Percentiles rank a stretch among this genome's conserved stretches.
Conservation (phyloP, 208 protist species). For the Kentomonas sorsogonicus region DNA sequence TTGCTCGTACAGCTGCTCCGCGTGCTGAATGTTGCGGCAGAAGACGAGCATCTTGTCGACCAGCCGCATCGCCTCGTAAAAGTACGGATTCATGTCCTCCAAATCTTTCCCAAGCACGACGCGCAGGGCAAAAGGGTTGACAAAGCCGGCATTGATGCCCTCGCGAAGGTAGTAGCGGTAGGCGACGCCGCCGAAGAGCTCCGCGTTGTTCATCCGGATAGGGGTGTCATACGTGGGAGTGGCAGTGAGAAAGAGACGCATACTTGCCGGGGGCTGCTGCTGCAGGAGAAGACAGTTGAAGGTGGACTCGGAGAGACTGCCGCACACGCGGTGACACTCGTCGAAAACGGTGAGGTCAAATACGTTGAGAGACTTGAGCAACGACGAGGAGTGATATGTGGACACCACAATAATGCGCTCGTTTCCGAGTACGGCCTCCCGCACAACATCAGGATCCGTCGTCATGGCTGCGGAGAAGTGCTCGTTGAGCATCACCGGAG, state of each 20-base stretch:
- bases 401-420: slow-evolving; percentile 41
- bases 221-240: slow-evolving; percentile 77
- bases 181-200: slow-evolving; percentile 63
- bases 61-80: slow-evolving; percentile 67
- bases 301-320: slow-evolving; percentile 41
- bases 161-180: slow-evolving; percentile 79
- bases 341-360: slow-evolving; percentile 69
- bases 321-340: slow-evolving; percentile 79
- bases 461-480: slow-evolving; percentile 39
- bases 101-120: slow-evolving; percentile 39
- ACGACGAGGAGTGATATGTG: slow-evolving; percentile 73
- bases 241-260: slow-evolving; percentile 63
- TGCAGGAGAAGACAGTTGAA: slow-evolving; percentile 72
- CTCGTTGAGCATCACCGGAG: slow-evolving; percentile 27
- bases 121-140: slow-evolving; percentile 65
- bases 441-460: slow-evolving; percentile 42
- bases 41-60: slow-evolving; percentile 81
- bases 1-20: slow-evolving; percentile 24
- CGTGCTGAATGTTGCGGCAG: slow-evolving; percentile 59
- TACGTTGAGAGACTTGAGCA: slow-evolving; percentile 30
- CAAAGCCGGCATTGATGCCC: slow-evolving; percentile 66
- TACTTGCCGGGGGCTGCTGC: slow-evolving; percentile 16
- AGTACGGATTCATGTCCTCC: slow-evolving; percentile 59
- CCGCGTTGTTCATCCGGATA: slow-evolving; percentile 62
- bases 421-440: slow-evolving; percentile 28